Conservation (phyloP, 306 rosid species). For the Quercus cerris region DNA sequence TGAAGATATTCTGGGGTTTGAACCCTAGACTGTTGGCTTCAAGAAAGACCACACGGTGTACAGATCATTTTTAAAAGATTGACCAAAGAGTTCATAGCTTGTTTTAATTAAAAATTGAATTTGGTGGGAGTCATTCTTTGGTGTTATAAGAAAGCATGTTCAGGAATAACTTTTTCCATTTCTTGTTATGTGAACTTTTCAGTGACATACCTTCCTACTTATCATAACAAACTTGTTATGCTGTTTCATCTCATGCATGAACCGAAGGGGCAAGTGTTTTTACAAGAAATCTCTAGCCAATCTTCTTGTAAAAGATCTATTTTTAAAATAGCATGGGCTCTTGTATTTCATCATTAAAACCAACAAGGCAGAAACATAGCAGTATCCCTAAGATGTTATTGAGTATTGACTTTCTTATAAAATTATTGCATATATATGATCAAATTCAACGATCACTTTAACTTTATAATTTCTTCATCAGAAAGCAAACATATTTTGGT, state of each 20-base stretch:
- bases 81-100: not conserved
- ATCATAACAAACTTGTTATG: not conserved
- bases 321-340: not conserved
- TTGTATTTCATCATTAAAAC: not conserved
- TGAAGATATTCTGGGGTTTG: not conserved
- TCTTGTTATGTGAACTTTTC: not conserved
- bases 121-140: not conserved
- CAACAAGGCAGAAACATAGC: not conserved
- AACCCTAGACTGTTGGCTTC: not conserved
- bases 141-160: not conserved
- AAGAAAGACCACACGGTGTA: not conserved
- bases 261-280: too few relatives aligned
- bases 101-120: not conserved
- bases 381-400: not conserved
- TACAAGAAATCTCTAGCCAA: too few relatives aligned
- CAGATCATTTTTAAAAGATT: not conserved
- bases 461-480: not conserved
- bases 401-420: not conserved
- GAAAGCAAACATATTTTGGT: not conserved
- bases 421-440: not conserved
- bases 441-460: not conserved
- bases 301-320: too few relatives aligned
- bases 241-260: not conserved
- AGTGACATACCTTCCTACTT: not conserved
- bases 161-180: not conserved